phyloP scores from a whole-genome alignment of 2,329 filamentous ascomycete genomes.

The Teratosphaeria viscida region DNA sequence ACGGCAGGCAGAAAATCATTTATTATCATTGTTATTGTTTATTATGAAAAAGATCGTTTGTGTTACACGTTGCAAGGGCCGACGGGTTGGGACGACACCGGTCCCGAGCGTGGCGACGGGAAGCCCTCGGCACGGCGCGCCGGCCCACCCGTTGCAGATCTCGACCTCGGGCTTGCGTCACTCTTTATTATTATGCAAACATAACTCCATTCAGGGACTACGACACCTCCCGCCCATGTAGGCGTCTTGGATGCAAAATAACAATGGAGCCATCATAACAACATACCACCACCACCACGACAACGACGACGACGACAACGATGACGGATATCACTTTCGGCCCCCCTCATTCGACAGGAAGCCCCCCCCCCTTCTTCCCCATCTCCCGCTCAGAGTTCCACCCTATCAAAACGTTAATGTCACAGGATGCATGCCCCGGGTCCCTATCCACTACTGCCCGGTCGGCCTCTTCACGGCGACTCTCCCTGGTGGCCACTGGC shows the following conservation, averaged over 20 bases:
- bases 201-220: neutral
- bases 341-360: neutral
- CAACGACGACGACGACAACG: too few relatives aligned
- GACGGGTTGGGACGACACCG: neutral
- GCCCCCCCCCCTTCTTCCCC: neutral
- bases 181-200: too few relatives aligned
- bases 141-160: neutral
- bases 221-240: neutral
- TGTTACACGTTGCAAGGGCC: neutral
- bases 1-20: neutral
- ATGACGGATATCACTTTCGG: neutral
- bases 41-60: neutral
- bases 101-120: neutral
- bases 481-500: neutral
- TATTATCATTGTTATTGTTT: too few relatives aligned
- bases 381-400: neutral
- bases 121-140: neutral
- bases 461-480: neutral
- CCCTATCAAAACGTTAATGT: neutral
- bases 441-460: neutral
- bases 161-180: neutral
- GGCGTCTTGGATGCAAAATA: neutral
- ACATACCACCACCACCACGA: too few relatives aligned
- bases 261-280: too few relatives aligned
- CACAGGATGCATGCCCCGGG: neutral